Percentiles rank a stretch among this genome's conserved stretches.
phyloP scores from a whole-genome alignment of 2,329 filamentous ascomycete species.

The Pseudomassariella vexata region DNA sequence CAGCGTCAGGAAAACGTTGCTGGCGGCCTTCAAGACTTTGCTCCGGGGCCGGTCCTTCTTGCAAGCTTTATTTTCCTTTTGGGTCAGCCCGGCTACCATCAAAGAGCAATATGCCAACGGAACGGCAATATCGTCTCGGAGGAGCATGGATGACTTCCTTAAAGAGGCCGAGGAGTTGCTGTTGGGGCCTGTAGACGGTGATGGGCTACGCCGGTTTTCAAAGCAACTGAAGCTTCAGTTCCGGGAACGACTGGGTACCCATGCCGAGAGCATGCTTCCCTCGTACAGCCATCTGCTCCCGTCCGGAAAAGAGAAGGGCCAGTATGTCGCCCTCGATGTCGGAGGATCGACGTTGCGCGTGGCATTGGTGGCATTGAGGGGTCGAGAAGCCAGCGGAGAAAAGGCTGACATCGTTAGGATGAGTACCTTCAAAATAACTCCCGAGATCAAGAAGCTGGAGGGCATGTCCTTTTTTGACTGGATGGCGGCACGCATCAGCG shows the following conservation, averaged over 20 bases:
- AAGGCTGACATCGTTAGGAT: slow-evolving; percentile 49
- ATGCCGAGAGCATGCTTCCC: slow-evolving; percentile 57
- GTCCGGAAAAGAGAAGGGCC: slow-evolving; percentile 51
- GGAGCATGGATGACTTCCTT: slow-evolving; percentile 45
- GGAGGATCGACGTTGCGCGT: slow-evolving; percentile 64
- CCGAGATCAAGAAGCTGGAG: slow-evolving; percentile 47
- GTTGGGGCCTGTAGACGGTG: slow-evolving; percentile 38
- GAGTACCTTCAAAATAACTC: slow-evolving; percentile 50
- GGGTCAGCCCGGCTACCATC: slow-evolving; percentile 36
- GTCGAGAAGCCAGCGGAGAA: slow-evolving; percentile 31
- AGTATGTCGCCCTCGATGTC: slow-evolving; percentile 60
- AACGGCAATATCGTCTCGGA: slow-evolving; percentile 12
- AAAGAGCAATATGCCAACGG: slow-evolving; percentile 19
- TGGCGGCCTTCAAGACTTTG: slow-evolving; percentile 52
- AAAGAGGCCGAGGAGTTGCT: slow-evolving; percentile 49
- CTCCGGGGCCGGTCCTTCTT: slow-evolving; percentile 54
- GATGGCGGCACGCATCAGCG: slow-evolving; percentile 57
- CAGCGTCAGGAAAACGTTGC: slow-evolving; percentile 46
- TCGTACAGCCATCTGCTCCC: slow-evolving; percentile 62
- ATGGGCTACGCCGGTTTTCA: slow-evolving; percentile 41
- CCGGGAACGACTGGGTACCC: slow-evolving; percentile 42
- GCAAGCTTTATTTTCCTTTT: slow-evolving; percentile 50
- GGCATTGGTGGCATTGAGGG: slow-evolving; percentile 54
- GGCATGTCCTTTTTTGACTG: slow-evolving; percentile 61
- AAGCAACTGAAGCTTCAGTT: slow-evolving; percentile 49